Conservation (phyloP, 2,329 filamentous ascomycete genomes). For the Davidsoniella neocaledoniae region DNA sequence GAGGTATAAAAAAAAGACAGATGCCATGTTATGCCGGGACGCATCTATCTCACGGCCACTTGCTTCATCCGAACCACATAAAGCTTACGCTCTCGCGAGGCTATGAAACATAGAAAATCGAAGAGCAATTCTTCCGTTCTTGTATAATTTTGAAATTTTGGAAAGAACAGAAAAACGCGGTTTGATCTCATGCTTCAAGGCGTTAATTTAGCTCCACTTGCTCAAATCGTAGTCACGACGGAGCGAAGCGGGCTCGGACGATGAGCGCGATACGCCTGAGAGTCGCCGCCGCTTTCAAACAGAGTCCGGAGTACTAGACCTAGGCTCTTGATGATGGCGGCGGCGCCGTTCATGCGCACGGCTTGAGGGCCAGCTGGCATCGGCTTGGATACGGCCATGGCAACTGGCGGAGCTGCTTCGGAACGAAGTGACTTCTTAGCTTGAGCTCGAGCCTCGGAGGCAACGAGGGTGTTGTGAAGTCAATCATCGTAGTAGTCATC, state of each 20-base stretch:
- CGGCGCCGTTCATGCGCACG: conserved; percentile 19
- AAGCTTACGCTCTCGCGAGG: conserved; percentile 2
- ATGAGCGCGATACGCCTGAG: conserved; percentile 28
- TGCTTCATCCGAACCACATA: conserved; percentile 11
- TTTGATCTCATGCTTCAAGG: too few species aligned
- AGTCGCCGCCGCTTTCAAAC: conserved; percentile 27
- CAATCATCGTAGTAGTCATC: conserved; percentile 95
- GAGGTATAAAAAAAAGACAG: not conserved
- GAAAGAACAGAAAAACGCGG: too few species aligned
- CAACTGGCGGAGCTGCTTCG: conserved; percentile 24
- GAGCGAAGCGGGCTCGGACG: conserved; percentile 52
- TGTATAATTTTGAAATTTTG: too few species aligned
- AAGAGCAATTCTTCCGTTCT: too few species aligned
- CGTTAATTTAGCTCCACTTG: conserved; percentile 12
- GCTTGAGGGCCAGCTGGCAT: conserved; percentile 26
- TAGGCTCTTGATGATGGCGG: conserved; percentile 20
- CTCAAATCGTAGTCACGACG: conserved; percentile 47
- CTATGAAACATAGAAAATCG: too few species aligned
- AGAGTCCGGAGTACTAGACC: conserved; percentile 15
- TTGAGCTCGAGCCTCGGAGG: conserved; percentile 70
- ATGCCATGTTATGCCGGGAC: conserved; percentile 6
- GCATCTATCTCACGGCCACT: conserved; percentile 8
- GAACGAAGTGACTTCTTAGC: conserved; percentile 26
- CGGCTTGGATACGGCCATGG: conserved; percentile 24
- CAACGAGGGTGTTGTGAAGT: conserved; percentile 75